Percentiles rank a stretch among this genome's conserved stretches.
phyloP scores from a whole-genome alignment of 495 filamentous ascomycete species.

The Tirmania nivea region DNA sequence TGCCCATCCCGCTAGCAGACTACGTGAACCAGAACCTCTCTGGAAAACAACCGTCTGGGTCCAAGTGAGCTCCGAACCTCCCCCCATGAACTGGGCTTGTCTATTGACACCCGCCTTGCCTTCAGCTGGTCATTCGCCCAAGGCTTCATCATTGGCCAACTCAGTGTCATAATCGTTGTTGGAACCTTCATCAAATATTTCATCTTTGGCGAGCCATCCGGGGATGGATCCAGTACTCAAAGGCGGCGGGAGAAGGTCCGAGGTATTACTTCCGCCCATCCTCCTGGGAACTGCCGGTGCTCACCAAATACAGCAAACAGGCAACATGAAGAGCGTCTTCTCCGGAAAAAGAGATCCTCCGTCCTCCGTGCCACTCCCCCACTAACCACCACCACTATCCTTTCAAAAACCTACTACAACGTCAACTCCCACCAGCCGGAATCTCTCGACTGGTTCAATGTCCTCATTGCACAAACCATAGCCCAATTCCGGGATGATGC shows the following conservation, averaged over 20 bases:
- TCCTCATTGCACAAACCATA: conserved; percentile 87
- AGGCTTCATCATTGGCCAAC: conserved; percentile 79
- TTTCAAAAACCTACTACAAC: conserved; percentile 95
- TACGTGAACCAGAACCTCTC: too few relatives aligned
- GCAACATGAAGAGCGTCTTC: conserved; percentile 18
- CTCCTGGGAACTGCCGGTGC: conserved; percentile 8
- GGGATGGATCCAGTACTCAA: conserved; percentile 31
- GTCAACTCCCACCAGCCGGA: conserved; percentile 93
- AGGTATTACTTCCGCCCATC: background rate
- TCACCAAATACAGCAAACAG: conserved; percentile 1
- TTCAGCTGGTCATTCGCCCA: conserved; percentile 69
- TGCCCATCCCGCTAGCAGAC: too few relatives aligned
- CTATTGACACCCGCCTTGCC: background rate
- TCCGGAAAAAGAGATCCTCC: conserved; percentile 56
- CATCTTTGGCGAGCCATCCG: conserved; percentile 88
- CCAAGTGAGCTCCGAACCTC: too few relatives aligned
- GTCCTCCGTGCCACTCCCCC: conserved; percentile 43
- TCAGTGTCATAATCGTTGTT: conserved; percentile 73
- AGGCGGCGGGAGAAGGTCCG: background rate
- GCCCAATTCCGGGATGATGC: conserved; percentile 87
- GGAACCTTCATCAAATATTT: conserved; percentile 98
- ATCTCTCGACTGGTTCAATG: conserved; percentile 98
- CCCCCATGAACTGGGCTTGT: too few relatives aligned
- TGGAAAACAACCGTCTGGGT: too few relatives aligned
- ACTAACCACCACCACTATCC: conserved; percentile 70